Conservation (phyloP, 169 alveolate genomes). For the Plasmodium cynomolgi region DNA sequence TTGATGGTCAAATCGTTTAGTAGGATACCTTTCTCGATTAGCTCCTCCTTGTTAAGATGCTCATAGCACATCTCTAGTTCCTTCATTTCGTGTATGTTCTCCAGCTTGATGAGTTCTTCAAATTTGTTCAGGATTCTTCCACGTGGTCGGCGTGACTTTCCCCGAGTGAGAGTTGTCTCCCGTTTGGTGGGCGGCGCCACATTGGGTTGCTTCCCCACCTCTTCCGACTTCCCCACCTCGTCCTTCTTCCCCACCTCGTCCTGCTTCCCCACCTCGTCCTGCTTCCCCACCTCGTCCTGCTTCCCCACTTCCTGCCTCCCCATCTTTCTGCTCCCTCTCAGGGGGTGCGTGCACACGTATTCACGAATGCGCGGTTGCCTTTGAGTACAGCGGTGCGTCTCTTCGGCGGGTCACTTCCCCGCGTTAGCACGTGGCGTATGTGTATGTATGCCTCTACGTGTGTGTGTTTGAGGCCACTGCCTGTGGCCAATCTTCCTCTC, state of each 20-base stretch:
- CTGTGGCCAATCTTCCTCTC: neutral
- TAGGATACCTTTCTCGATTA: conserved; percentile 54
- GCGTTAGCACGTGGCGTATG: neutral
- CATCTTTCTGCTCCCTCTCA: neutral
- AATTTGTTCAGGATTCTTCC: conserved; percentile 10
- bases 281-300: neutral
- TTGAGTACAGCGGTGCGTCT: neutral
- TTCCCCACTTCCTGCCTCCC: neutral
- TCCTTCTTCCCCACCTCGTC: no score
- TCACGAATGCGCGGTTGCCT: neutral
- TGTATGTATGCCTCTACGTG: neutral
- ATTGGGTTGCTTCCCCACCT: neutral
- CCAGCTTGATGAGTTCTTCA: conserved; percentile 38
- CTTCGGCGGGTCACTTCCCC: neutral
- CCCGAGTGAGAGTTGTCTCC: neutral
- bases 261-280: no score
- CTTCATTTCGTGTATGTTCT: conserved; percentile 40
- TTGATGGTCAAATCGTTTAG: conserved; percentile 45
- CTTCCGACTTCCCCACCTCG: no score
- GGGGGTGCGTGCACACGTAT: neutral
- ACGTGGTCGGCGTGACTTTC: neutral
- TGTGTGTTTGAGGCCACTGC: neutral
- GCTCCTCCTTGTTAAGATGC: conserved; percentile 49
- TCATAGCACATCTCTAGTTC: conserved; percentile 58
- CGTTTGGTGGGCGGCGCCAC: neutral